These are phyloP conservation scores for Cryphonectria naterciae DNA, from an alignment of 2,329 filamentous ascomycete species.

Conservation along the genomic window DNA sequence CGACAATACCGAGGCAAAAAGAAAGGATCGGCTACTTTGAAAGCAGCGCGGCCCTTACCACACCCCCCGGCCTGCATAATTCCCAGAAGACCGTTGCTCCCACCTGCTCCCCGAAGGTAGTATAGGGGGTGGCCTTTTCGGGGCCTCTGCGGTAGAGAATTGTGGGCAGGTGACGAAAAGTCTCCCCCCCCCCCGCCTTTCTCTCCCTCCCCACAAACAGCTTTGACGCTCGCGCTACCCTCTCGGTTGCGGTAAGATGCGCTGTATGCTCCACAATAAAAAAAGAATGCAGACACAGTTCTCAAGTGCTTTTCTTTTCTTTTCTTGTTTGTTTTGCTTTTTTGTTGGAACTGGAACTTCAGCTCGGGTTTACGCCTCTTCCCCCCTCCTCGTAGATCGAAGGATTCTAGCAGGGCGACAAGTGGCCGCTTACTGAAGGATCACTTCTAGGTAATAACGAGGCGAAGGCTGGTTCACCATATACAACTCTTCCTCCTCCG, in stretches of 20 bases:
- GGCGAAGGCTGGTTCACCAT: background rate
- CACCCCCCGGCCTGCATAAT: background rate
- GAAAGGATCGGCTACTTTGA: background rate
- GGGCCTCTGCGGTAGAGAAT: background rate
- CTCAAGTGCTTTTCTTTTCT: too few relatives aligned
- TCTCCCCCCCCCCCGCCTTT: background rate
- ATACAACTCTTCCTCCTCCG: background rate
- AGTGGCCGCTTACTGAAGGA: background rate
- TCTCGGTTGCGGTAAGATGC: background rate
- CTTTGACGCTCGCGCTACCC: background rate
- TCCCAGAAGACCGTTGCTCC: background rate
- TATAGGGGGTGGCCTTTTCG: background rate
- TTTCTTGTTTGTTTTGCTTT: too few relatives aligned
- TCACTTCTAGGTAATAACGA: background rate
- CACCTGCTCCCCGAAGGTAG: background rate
- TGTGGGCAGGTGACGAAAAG: conserved; percentile 5
- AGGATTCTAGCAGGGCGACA: background rate
- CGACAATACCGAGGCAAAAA: background rate
- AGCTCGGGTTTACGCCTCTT: background rate
- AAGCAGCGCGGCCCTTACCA: background rate
- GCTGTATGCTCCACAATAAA: background rate
- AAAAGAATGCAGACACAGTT: background rate
- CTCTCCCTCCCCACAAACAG: too few relatives aligned
- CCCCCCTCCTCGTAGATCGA: background rate
- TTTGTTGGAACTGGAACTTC: too few relatives aligned